Evolutionary conservation across 1,284 basidiomycete genomes (phyloP).

Genomic region (Sporisorium iseilematis-ciliati): DNA sequence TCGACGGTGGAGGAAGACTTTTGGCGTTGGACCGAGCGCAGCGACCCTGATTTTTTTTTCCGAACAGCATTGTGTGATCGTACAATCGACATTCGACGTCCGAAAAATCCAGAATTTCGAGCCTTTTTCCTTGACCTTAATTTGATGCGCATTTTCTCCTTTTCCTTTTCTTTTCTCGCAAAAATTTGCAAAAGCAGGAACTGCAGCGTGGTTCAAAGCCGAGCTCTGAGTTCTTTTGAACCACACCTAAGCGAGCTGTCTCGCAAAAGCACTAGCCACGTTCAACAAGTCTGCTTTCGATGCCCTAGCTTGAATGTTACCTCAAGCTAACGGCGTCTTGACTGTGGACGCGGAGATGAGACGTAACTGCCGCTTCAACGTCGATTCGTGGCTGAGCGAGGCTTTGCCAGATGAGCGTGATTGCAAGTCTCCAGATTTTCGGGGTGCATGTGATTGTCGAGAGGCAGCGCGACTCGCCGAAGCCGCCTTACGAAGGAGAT

Average conservation of each 20-base stretch:
- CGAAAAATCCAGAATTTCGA: not conserved
- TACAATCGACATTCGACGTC: not conserved
- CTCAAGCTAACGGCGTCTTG: too few relatives aligned
- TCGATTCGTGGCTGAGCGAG: too few relatives aligned
- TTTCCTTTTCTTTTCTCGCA: not conserved
- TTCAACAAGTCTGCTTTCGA: not conserved
- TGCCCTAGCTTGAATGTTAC: too few relatives aligned
- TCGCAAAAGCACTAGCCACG: not conserved
- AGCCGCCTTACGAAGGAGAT: too few relatives aligned
- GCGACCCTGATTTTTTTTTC: not conserved
- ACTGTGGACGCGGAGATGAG: too few relatives aligned
- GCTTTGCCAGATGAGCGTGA: too few relatives aligned
- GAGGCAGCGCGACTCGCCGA: too few relatives aligned
- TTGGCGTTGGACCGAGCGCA: conserved; percentile 25
- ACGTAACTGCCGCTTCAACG: too few relatives aligned
- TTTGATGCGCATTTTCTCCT: not conserved
- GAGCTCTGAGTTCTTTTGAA: not conserved
- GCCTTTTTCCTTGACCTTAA: not conserved
- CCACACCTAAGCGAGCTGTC: conserved; percentile 14
- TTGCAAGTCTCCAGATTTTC: too few relatives aligned
- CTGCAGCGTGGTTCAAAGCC: not conserved
- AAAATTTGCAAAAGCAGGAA: not conserved
- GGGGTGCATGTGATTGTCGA: too few relatives aligned
- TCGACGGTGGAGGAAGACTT: conserved; percentile 9
- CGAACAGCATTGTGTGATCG: not conserved